Percentiles rank a stretch among this genome's conserved stretches.
These are phyloP conservation scores for Plectranthus barbatus DNA, from an alignment of 257 asterid genomes.

Conservation along the genomic window DNA sequence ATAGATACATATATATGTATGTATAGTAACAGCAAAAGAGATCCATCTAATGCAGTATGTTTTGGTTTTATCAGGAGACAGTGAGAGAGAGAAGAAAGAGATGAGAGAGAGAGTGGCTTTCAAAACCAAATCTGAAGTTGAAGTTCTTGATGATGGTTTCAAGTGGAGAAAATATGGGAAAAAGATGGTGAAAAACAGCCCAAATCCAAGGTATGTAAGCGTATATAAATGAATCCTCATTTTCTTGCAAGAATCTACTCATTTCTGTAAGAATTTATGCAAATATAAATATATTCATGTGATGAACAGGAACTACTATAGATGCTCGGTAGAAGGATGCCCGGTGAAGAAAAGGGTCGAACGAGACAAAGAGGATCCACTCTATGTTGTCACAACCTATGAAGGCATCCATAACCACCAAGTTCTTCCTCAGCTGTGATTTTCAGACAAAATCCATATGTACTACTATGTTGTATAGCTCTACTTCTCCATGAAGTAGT, in stretches of 20 bases:
- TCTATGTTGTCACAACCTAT: conserved; percentile 73
- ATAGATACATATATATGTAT: background rate
- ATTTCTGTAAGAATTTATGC: background rate
- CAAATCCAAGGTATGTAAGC: conserved; percentile 67
- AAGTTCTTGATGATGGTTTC: conserved; percentile 82
- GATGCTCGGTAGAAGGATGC: conserved; percentile 76
- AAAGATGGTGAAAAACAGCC: conserved; percentile 94
- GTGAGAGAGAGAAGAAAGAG: conserved; percentile 34
- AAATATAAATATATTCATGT: background rate
- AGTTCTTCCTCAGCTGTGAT: conserved; percentile 39
- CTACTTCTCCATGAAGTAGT: background rate
- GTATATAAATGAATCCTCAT: background rate
- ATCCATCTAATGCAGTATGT: conserved; percentile 1
- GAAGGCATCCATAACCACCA: conserved; percentile 86
- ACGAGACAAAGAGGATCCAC: conserved; percentile 69
- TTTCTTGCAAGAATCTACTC: background rate
- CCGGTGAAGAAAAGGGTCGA: conserved; percentile 90
- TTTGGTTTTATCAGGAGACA: conserved; percentile 34
- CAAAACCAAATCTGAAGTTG: conserved; percentile 73
- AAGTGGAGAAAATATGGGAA: conserved; percentile 98
- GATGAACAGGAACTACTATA: conserved; percentile 71
- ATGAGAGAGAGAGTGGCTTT: conserved; percentile 69
- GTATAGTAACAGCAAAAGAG: background rate
- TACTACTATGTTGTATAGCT: background rate
- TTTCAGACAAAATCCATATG: background rate